Evolutionary conservation across 139 green algal genomes (phyloP).

Genomic region (Haematococcus sp.): DNA sequence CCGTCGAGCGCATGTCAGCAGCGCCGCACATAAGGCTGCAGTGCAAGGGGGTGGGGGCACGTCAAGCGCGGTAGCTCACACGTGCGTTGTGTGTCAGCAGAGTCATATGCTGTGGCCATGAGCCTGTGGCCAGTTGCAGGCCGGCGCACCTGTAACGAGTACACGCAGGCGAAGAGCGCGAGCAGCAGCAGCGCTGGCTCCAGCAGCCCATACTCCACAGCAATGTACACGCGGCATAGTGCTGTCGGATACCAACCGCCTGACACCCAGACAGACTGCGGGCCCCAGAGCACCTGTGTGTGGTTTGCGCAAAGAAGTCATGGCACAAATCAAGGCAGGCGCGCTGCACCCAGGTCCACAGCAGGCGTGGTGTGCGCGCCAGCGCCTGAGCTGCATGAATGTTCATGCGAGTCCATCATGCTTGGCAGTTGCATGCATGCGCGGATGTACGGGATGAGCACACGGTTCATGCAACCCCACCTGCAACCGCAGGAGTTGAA

Average conservation of each 20-base stretch:
- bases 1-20: too few species aligned
- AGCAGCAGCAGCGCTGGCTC: constrained; percentile 50
- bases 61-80: too few species aligned
- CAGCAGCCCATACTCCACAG: constrained; percentile 41
- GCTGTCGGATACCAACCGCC: constrained; percentile 23
- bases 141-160: constrained; percentile 40
- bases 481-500: constrained; percentile 31
- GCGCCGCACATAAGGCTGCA: too few species aligned
- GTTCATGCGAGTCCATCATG: neutral
- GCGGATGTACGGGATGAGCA: too few species aligned
- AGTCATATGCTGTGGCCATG: too few species aligned
- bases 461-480: neutral
- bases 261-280: constrained; percentile 7
- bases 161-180: constrained; percentile 49
- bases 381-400: neutral
- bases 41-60: too few species aligned
- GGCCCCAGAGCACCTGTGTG: constrained; percentile 34
- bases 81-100: too few species aligned
- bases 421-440: too few species aligned
- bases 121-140: too few species aligned
- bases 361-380: too few species aligned
- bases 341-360: too few species aligned
- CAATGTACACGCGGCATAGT: constrained; percentile 44
- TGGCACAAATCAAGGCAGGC: neutral
- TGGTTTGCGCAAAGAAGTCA: too few species aligned